A percentile compares a stretch with the other conserved stretches of the same genome.
These are phyloP conservation scores for Hanseniaspora lindneri DNA, from an alignment of 805 yeast genomes.

Conservation along the genomic window DNA sequence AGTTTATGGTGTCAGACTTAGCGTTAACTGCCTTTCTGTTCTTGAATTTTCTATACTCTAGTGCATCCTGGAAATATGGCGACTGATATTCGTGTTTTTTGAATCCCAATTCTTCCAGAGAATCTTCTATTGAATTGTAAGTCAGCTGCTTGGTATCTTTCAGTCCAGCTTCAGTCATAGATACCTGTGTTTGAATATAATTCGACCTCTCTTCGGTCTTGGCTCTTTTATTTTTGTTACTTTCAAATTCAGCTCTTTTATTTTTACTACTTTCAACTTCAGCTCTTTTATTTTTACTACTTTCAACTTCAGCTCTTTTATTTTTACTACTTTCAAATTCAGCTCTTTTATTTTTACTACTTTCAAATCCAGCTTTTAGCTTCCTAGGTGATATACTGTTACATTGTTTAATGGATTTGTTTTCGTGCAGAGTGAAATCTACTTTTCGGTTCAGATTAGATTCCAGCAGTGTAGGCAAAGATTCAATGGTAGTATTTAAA, in stretches of 20 bases:
- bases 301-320: slow-evolving; percentile 4
- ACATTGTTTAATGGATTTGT: background rate
- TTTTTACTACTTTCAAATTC: too few relatives aligned
- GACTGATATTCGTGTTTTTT: slow-evolving; percentile 45
- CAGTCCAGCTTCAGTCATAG: slow-evolving; percentile 16
- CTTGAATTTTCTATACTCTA: slow-evolving; percentile 39
- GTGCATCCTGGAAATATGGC: slow-evolving; percentile 48
- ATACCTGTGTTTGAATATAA: background rate
- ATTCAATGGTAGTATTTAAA: background rate
- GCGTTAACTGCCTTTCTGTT: too few relatives aligned
- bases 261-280: slow-evolving; percentile 1
- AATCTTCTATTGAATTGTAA: slow-evolving; percentile 31
- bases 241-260: slow-evolving; percentile 5
- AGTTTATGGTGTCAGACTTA: too few relatives aligned
- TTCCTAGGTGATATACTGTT: background rate
- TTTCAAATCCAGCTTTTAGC: too few relatives aligned
- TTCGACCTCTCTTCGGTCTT: background rate
- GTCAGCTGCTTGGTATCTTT: slow-evolving; percentile 12
- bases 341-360: too few relatives aligned
- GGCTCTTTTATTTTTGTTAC: slow-evolving; percentile 2
- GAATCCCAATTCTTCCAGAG: slow-evolving; percentile 38
- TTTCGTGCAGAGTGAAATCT: background rate
- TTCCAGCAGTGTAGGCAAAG: slow-evolving; percentile 17
- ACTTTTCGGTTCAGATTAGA: slow-evolving; percentile 11
- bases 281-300: slow-evolving; percentile 1